phyloP scores from a whole-genome alignment of 768 basidiomycete species.

The Clathrus columnatus region DNA sequence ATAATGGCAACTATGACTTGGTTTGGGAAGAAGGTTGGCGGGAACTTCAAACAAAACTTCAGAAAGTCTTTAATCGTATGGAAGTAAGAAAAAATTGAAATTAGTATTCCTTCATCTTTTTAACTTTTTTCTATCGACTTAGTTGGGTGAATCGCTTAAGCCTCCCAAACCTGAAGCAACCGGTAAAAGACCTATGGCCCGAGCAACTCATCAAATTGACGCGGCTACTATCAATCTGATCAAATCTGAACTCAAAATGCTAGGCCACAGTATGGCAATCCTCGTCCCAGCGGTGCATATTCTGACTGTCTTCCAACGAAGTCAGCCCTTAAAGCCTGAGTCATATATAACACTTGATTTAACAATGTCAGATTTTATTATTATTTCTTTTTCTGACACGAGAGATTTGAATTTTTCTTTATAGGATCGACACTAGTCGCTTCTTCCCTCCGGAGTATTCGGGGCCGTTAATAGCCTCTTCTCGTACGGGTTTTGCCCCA shows the following conservation, averaged over 20 bases:
- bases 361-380: neutral
- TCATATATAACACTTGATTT: neutral
- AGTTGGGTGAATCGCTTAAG: neutral
- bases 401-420: neutral
- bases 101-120: neutral
- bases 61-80: neutral
- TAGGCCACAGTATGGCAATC: neutral
- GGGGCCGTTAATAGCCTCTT: neutral
- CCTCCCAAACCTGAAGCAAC: neutral
- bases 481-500: neutral
- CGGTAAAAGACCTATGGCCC: neutral
- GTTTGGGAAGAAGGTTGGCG: neutral
- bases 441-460: neutral
- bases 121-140: neutral
- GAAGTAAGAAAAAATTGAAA: neutral
- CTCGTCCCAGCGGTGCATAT: neutral
- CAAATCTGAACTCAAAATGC: neutral
- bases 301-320: neutral
- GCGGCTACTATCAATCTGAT: neutral
- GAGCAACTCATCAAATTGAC: neutral
- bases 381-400: neutral
- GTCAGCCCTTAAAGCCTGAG: neutral
- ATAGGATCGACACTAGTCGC: neutral
- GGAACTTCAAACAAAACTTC: neutral
- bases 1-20: too few species aligned